phyloP scores from a whole-genome alignment of 73 alveolate genomes.

The Paramecium sonneborni region DNA sequence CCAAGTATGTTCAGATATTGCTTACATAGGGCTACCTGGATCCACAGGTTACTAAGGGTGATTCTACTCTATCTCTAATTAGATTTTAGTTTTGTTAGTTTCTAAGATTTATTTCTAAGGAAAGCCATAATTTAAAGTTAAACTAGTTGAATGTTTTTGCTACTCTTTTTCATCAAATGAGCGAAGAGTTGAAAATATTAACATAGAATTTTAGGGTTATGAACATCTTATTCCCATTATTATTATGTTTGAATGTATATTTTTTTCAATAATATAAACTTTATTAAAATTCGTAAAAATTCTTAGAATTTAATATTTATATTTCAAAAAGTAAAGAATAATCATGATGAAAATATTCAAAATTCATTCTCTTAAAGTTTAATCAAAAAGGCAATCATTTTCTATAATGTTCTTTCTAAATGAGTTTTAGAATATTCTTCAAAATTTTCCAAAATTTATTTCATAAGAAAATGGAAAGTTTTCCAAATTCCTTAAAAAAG shows the following conservation, averaged over 20 bases:
- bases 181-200: background rate
- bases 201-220: background rate
- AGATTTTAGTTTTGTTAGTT: background rate
- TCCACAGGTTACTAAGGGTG: background rate
- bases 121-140: background rate
- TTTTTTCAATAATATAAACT: background rate
- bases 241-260: background rate
- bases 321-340: background rate
- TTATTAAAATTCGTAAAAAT: background rate
- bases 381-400: no score
- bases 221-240: background rate
- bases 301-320: background rate
- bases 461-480: no score
- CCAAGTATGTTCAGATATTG: background rate
- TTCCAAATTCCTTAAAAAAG: no score
- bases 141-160: background rate
- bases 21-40: constrained; percentile 1
- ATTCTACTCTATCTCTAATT: background rate
- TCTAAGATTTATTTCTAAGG: background rate
- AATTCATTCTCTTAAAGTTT: background rate
- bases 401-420: no score
- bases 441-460: no score
- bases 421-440: no score
- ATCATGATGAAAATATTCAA: background rate
- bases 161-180: background rate